Percentiles rank a stretch among this genome's conserved stretches.
Evolutionary conservation across 495 filamentous ascomycete species (phyloP).

Genomic region (Talaromyces adpressus): DNA sequence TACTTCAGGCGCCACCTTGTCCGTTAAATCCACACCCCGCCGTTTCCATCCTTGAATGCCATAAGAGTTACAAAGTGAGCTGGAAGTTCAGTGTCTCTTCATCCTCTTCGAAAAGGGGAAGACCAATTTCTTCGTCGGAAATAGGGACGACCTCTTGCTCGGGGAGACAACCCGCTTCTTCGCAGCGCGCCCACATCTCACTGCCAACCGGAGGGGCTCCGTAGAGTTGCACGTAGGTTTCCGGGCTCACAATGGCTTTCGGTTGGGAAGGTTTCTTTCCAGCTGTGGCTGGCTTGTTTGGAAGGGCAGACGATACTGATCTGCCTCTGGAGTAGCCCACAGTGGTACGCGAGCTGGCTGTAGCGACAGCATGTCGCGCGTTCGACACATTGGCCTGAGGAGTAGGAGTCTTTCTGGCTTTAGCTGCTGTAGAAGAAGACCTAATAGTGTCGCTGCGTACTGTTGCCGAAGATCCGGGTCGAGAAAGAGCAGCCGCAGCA

Average conservation of each 20-base stretch:
- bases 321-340: constrained; percentile 77
- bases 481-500: constrained; percentile 50
- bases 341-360: constrained; percentile 63
- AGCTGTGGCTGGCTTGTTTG: constrained; percentile 18
- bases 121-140: constrained; percentile 18
- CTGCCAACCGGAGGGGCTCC: constrained; percentile 33
- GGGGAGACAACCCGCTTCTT: constrained; percentile 31
- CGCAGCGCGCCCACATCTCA: constrained; percentile 36
- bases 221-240: constrained; percentile 38
- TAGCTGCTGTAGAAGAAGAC: constrained; percentile 25
- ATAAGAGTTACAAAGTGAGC: constrained; percentile 27
- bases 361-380: constrained; percentile 54
- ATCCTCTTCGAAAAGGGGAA: constrained; percentile 33
- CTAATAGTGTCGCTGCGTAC: constrained; percentile 18
- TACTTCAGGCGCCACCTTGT: neutral
- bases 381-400: constrained; percentile 41
- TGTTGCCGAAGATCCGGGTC: constrained; percentile 21
- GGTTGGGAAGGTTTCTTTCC: constrained; percentile 14
- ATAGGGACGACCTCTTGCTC: constrained; percentile 15
- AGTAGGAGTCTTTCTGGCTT: constrained; percentile 25
- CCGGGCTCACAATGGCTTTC: constrained; percentile 28
- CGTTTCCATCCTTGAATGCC: neutral
- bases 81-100: constrained; percentile 38
- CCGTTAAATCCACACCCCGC: neutral
- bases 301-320: constrained; percentile 45